A percentile compares a stretch with the other conserved stretches of the same genome.
Evolutionary conservation across 1,139 yeast species (phyloP).

Genomic region (Meyerozyma guilliermondii): DNA sequence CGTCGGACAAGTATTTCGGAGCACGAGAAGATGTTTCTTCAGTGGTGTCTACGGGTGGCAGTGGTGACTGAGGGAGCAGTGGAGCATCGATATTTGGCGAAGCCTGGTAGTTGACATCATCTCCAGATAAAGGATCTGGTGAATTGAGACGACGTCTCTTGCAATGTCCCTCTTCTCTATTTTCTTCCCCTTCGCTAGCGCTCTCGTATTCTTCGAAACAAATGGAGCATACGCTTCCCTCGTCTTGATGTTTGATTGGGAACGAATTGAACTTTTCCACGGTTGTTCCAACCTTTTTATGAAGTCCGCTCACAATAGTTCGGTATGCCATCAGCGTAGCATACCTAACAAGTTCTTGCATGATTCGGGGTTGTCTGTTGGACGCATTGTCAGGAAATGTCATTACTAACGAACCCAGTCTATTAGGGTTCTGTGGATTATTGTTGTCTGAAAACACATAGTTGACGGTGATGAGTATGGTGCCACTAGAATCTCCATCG

Average conservation of each 20-base stretch:
- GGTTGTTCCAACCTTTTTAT: constrained; percentile 46
- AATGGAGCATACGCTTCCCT: constrained; percentile 50
- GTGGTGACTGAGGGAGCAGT: constrained; percentile 1
- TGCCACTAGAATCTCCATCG: constrained; percentile 7
- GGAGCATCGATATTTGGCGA: neutral
- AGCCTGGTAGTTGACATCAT: constrained; percentile 3
- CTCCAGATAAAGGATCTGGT: neutral
- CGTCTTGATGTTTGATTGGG: constrained; percentile 30
- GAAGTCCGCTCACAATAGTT: constrained; percentile 45
- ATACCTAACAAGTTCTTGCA: constrained; percentile 54
- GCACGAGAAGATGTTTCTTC: constrained; percentile 3
- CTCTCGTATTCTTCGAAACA: constrained; percentile 55
- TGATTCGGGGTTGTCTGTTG: constrained; percentile 47
- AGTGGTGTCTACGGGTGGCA: constrained; percentile 2
- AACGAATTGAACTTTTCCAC: constrained; percentile 47
- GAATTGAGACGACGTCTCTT: constrained; percentile 12
- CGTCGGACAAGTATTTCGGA: constrained; percentile 21
- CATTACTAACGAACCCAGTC: constrained; percentile 53
- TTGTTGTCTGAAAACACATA: constrained; percentile 42
- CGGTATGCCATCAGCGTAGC: constrained; percentile 70
- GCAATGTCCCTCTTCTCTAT: neutral
- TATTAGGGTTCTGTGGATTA: constrained; percentile 35
- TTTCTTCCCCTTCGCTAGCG: constrained; percentile 3
- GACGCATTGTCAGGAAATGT: constrained; percentile 62
- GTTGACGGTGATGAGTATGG: constrained; percentile 42